A percentile compares a stretch with the other conserved stretches of the same genome.
phyloP scores from a whole-genome alignment of 345 rosid species.

The Moringa oleifera region DNA sequence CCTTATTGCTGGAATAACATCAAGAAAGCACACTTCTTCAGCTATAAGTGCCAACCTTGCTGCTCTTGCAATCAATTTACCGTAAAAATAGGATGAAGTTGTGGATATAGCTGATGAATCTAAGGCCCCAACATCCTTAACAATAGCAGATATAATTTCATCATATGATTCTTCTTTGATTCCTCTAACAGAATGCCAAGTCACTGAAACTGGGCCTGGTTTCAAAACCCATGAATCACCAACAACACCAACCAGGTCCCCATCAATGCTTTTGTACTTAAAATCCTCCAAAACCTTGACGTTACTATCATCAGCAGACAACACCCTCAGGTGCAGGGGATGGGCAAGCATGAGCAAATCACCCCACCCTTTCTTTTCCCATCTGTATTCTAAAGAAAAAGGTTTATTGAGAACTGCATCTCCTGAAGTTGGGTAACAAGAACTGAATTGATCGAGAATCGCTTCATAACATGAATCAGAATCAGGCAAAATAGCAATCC shows the following conservation, averaged over 20 bases:
- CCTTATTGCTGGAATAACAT: constrained; percentile 57
- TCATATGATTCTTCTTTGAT: constrained; percentile 36
- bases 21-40: constrained; percentile 59
- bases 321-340: constrained; percentile 70
- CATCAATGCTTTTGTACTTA: constrained; percentile 70
- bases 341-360: constrained; percentile 90
- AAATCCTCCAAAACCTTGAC: constrained; percentile 51
- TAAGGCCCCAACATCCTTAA: constrained; percentile 60
- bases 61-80: constrained; percentile 76
- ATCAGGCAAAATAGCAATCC: constrained; percentile 54
- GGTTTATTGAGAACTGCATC: constrained; percentile 63
- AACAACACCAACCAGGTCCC: constrained; percentile 77
- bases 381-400: constrained; percentile 66
- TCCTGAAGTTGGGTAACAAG: constrained; percentile 79
- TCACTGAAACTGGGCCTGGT: constrained; percentile 54
- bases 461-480: constrained; percentile 39
- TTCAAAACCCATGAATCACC: constrained; percentile 78
- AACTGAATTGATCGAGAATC: constrained; percentile 69
- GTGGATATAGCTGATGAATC: constrained; percentile 42
- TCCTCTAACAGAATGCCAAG: constrained; percentile 88
- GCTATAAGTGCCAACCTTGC: constrained; percentile 91
- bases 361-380: constrained; percentile 90
- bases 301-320: constrained; percentile 31
- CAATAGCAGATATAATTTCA: constrained; percentile 62
- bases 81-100: constrained; percentile 68